Evolutionary conservation across 2,329 filamentous ascomycete species (phyloP).

Genomic region (Monilinia laxa): DNA sequence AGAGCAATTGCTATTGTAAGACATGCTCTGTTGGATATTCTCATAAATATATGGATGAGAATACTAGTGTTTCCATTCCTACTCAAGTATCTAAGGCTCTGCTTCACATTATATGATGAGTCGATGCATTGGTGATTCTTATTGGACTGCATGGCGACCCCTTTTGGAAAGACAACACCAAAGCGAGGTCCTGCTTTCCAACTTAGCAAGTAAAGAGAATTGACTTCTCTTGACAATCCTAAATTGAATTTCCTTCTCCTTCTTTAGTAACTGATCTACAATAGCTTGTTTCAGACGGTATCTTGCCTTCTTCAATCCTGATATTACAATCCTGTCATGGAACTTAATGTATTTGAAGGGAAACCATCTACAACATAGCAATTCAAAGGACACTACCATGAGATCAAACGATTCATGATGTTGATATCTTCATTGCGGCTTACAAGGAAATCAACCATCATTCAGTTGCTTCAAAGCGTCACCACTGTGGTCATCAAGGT

Average conservation of each 20-base stretch:
- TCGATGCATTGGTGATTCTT: neutral
- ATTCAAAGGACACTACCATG: neutral
- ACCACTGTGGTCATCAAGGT: neutral
- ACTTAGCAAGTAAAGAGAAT: neutral
- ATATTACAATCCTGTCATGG: neutral
- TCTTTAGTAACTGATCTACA: neutral
- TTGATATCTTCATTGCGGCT: neutral
- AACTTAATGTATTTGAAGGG: neutral
- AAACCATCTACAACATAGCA: neutral
- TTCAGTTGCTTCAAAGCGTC: neutral
- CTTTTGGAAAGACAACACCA: slow-evolving; percentile 12
- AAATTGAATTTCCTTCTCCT: neutral
- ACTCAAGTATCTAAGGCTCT: neutral
- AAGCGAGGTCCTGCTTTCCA: slow-evolving; percentile 10
- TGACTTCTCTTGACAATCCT: neutral
- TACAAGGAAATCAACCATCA: neutral
- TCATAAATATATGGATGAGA: neutral
- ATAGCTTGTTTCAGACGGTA: slow-evolving; percentile 2
- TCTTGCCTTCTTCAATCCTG: slow-evolving; percentile 1
- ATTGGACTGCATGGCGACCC: neutral
- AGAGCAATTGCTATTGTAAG: neutral
- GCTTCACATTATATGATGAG: neutral
- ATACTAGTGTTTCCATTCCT: neutral
- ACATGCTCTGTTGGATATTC: neutral
- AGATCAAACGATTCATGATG: neutral